Percentiles rank a stretch among this genome's conserved stretches.
phyloP scores from a whole-genome alignment of 73 alveolate species.

The Tetrahymena malaccensis region DNA sequence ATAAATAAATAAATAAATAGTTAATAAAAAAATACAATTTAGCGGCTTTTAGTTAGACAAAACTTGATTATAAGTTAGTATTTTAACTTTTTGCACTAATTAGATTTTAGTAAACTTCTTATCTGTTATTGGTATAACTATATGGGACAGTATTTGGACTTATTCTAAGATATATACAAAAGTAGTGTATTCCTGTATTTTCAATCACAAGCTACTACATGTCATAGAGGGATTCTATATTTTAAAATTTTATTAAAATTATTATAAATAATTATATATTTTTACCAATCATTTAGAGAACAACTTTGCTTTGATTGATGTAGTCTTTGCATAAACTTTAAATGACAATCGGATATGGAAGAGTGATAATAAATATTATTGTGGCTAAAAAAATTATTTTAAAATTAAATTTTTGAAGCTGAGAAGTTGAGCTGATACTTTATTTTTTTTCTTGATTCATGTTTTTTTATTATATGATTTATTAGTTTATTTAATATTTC shows the following conservation, averaged over 20 bases:
- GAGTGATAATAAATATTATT: background rate
- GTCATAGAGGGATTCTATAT: background rate
- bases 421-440: background rate
- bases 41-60: background rate
- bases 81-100: background rate
- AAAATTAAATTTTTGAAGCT: background rate
- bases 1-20: background rate
- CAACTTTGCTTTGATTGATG: background rate
- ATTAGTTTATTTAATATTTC: background rate
- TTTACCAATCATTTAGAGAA: background rate
- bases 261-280: background rate
- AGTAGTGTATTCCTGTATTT: background rate
- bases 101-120: background rate
- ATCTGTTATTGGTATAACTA: background rate
- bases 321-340: background rate
- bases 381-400: background rate
- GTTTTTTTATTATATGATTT: background rate
- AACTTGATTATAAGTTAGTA: background rate
- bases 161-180: background rate
- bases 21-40: background rate
- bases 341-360: background rate
- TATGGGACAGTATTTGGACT: background rate
- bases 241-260: background rate
- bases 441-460: background rate
- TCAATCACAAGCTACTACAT: background rate